Conservation (phyloP, 2,329 filamentous ascomycete species). For the Biscogniauxia marginata region DNA sequence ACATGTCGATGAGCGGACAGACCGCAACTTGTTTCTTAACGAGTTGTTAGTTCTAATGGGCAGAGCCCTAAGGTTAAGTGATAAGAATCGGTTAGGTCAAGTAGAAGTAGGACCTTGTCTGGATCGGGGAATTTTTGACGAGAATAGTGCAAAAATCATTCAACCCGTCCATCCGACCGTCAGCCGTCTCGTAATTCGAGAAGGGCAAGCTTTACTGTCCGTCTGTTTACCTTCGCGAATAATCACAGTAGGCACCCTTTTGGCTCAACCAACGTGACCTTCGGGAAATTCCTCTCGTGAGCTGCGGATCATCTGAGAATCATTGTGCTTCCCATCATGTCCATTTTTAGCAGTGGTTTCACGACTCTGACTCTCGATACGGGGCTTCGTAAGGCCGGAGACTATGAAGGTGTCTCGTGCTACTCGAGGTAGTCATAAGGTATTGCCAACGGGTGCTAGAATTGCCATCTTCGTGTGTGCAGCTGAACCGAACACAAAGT, state of each 20-base stretch:
- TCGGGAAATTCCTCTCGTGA: constrained; percentile 11
- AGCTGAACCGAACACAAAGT: not conserved
- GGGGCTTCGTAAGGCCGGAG: not conserved
- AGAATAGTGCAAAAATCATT: constrained; percentile 8
- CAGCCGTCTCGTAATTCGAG: not conserved
- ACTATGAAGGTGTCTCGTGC: constrained; percentile 10
- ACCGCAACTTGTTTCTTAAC: not conserved
- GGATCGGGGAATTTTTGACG: constrained; percentile 21
- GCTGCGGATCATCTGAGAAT: constrained; percentile 16
- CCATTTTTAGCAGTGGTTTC: constrained; percentile 19
- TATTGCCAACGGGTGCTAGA: not conserved
- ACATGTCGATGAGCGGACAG: constrained; percentile 5
- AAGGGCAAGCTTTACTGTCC: not conserved
- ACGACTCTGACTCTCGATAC: not conserved
- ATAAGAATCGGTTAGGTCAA: constrained; percentile 6
- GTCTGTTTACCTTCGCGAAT: not conserved
- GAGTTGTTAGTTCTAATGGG: not conserved
- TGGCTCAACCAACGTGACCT: constrained; percentile 1
- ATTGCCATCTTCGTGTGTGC: not conserved
- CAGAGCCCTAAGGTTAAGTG: constrained; percentile 2
- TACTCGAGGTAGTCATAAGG: constrained; percentile 6
- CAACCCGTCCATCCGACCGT: not conserved
- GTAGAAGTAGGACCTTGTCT: constrained; percentile 19
- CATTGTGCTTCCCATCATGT: constrained; percentile 13
- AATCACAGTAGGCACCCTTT: not conserved